phyloP scores from a whole-genome alignment of 306 rosid species.

The Mucuna pruriens region DNA sequence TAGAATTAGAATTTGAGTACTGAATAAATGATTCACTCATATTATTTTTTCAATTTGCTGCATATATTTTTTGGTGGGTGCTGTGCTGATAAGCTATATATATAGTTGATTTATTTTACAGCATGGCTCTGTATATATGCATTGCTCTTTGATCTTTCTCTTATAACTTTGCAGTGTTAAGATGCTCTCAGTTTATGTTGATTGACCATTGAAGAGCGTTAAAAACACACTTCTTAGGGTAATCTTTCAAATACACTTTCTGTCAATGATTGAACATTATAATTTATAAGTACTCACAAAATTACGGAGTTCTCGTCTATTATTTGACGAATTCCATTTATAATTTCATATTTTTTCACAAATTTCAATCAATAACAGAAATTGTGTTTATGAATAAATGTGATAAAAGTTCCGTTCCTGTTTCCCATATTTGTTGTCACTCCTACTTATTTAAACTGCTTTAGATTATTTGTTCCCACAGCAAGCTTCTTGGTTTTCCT shows the following conservation, averaged over 20 bases:
- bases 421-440: conserved; percentile 10
- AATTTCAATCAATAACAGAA: neutral
- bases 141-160: conserved; percentile 46
- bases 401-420: neutral
- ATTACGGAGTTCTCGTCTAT: neutral
- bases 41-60: neutral
- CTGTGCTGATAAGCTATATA: neutral
- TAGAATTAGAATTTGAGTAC: too few relatives aligned
- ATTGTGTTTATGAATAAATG: neutral
- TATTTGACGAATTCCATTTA: neutral
- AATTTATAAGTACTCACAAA: neutral
- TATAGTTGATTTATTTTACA: neutral
- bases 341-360: neutral
- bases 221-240: neutral
- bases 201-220: conserved; percentile 30
- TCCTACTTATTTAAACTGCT: conserved; percentile 49
- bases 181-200: conserved; percentile 54
- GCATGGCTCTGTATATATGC: conserved; percentile 35
- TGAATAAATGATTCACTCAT: too few relatives aligned
- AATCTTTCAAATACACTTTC: neutral
- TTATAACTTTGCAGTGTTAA: conserved; percentile 46
- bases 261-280: neutral
- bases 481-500: conserved; percentile 46
- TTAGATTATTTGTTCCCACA: conserved; percentile 47
- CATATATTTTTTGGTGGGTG: conserved; percentile 28